Evolutionary conservation across 805 yeast genomes (phyloP), one percentile per base, ranked within the genome.

Genomic region (Hanseniaspora jakobsenii): DNA sequence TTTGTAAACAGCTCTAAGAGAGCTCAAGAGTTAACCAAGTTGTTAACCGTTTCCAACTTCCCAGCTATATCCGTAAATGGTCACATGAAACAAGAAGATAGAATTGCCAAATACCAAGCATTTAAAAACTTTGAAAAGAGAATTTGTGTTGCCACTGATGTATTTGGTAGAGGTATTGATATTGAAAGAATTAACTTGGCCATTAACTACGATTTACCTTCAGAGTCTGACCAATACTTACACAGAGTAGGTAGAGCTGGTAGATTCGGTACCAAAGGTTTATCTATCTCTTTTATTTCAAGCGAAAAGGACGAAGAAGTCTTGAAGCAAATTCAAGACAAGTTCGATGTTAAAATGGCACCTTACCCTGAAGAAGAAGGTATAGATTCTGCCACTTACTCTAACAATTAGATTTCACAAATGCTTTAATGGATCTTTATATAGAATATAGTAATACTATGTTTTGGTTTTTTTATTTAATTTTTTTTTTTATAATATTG

Each of bases 161-260:
- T 89, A 44, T 89, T 89, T 54, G 98, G 98, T 62, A 86, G 98
- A 75, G 98, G 98, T 72, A 91, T 89, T 59, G 98, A 89, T 75
- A 89, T 89, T 55, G 98, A 89, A 74, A 85, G 98, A 71, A 89
- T 89, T 68, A 89, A 89, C 69, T 70, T 89, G 64, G 98, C 98
- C 50, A 86, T 89, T 72, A 91, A 89, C 73, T 89, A 89, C 67
- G 98, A 89, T 67, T 70, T 89, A 71, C 95, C 98, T 56, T 71
- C 66, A 53, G 96, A 87, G 70, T 95, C 97, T 52, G 97, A 89
- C 66, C 96, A 91, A 67, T 89, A 91, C 68, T 76, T 89, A 63
- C 98, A 89, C 72, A 85, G 98, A 72, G 98, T 89, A 51, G 98
- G 98, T 62, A 86, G 98, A 77, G 98, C 98, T 55, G 98, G 98